Evolutionary conservation across 2,329 filamentous ascomycete genomes (phyloP), one percentile per base, ranked within the genome.

Genomic region (Fusarium protoensiforme): DNA sequence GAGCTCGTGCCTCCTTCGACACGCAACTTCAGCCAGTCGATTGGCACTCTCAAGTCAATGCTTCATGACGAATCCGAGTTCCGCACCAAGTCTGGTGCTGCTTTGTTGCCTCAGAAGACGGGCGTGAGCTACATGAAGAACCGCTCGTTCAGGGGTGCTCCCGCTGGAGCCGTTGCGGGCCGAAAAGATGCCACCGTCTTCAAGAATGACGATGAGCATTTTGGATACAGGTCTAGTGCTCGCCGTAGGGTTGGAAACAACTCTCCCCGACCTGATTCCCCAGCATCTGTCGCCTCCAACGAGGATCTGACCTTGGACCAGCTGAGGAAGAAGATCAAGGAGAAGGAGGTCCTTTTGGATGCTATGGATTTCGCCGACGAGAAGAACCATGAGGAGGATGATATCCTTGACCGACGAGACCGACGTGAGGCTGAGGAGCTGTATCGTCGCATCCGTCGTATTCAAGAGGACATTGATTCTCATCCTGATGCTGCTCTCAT

Each of bases 111-210:
- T 5, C 96, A 98, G 81, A 95, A 94, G 84, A 98, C 96, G 13
- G 96, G 96, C n/a, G 95, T 99, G 20, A 98, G 96, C 84, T 98
- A 98, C 78, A 89, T 98, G 77, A 99, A 99, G 84, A 95, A 91
- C 64, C 96, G 97, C 77, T 99, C 96, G 0, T 97, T 99, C 87
- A 91, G 92, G 65, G 90, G 91, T 18, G 87, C 87, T 27, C 87
- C 88, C 31, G 88, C 87, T 38, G 88, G 88, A 3, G 84, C 87
- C 57, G 86, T 86, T 51, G 85, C 85, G 51, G 89, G 89, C 39
- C 93, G 95, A 57, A 98, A 98, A 82, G 96, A 99, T 84, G 96
- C 93, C 4, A 99, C 96, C 0, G 93, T 98, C 4, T 99, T 96
- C 84, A 96, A 97, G 80, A 98, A 98, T 80, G 96, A 98, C 75